Base-by-base conservation (phyloP, 2,329 filamentous ascomycete species). In the Colletotrichum simmondsii region DNA sequence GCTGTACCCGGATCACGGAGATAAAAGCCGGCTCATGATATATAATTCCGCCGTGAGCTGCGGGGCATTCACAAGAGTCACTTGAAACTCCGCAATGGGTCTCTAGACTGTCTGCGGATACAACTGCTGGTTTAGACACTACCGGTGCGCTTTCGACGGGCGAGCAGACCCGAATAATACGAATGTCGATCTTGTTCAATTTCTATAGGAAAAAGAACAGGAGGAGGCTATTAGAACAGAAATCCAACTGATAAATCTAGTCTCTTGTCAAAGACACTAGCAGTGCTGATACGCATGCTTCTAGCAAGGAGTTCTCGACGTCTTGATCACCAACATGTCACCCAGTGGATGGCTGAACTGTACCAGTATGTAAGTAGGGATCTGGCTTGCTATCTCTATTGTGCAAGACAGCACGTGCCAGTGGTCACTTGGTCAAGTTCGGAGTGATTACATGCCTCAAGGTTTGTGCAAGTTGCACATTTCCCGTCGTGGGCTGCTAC, bases 381-480 rank as follows among this genome's bases (percentile, higher is more conserved):
- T 49, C 42, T 49, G 42, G 42, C 42, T 49, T 49, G 42, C 42
- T 22, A 19, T 49, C 16, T 24, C 54, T 14, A 58, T 58, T 16
- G 49, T 52, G 64, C 19, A 56, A 57, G 30, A 24, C 59, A 60
- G 57, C 32, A 26, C 37, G 32, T 42, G 57, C n/a, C 32, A n/a
- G 30, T 10, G 28, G 28, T n/a, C 22, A 30, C 14, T 24, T 42
- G 42, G 42, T 19, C 32, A 32, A 37, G 22, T 42, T 22, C 12
- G 28, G 56, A 26, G 28, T 26, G 37, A 28, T 62, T 42, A 42
- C 26, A 49, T 19, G 35, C 3, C 32, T 3, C 12, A 54, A 70
- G 32, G 42, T 54, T 60, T 72, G 46, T 54, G 28, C 28, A 70
- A 56, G 1, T 24, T 65, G 65, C 46, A 70, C 22, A 65, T 30